phyloP scores from a whole-genome alignment of 2,329 filamentous ascomycete species.

The Fusarium albidum region DNA sequence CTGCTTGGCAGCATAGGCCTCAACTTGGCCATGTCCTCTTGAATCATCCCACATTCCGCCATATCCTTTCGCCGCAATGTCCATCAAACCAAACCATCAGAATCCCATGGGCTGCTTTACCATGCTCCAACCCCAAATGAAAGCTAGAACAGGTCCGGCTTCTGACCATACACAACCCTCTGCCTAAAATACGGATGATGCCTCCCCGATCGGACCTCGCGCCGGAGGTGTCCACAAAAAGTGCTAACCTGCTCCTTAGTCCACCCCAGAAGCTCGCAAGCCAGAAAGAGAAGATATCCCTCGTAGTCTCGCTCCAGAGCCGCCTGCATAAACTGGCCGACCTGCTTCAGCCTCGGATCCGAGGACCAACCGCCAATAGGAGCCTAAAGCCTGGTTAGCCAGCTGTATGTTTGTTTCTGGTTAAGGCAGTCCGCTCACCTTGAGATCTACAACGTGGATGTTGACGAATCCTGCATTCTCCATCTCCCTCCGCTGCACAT shows the following conservation, averaged over 20 bases:
- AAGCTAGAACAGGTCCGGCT: not conserved
- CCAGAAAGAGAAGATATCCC: slow-evolving; percentile 11
- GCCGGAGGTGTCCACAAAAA: slow-evolving; percentile 8
- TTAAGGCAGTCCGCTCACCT: not conserved
- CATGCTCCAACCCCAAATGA: too few species aligned
- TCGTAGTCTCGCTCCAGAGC: slow-evolving; percentile 17
- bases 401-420: too few species aligned
- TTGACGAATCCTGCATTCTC: slow-evolving; percentile 11
- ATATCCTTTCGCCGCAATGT: too few species aligned
- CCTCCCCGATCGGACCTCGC: slow-evolving; percentile 6
- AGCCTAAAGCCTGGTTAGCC: not conserved
- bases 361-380: slow-evolving; percentile 8
- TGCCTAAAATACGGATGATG: slow-evolving; percentile 20
- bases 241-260: not conserved
- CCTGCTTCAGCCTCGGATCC: slow-evolving; percentile 1
- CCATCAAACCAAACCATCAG: too few species aligned
- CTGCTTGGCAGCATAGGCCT: too few species aligned
- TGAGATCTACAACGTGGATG: slow-evolving; percentile 11
- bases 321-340: slow-evolving; percentile 10
- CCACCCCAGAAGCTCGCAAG: slow-evolving; percentile 12
- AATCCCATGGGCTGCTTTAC: too few species aligned
- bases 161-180: slow-evolving; percentile 17
- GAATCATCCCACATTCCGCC: too few species aligned
- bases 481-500: slow-evolving; percentile 4
- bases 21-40: too few species aligned